These are phyloP conservation scores for Lachnellula arida DNA, from an alignment of 2,329 filamentous ascomycete genomes.

Conservation along the genomic window DNA sequence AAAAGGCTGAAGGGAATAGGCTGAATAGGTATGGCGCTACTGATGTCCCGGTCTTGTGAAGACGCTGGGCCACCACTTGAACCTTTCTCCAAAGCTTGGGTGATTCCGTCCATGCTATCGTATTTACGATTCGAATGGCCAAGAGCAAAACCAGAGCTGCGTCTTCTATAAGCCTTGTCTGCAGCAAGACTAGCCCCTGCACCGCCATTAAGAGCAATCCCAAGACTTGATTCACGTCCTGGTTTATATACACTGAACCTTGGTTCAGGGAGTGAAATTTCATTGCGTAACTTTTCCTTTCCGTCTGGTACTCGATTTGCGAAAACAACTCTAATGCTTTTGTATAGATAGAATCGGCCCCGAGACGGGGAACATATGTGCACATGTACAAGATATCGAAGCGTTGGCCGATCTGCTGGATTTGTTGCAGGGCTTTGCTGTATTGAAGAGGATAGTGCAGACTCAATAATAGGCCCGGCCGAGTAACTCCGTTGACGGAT, in stretches of 20 bases:
- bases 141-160: conserved; percentile 47
- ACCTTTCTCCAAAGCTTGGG: conserved; percentile 21
- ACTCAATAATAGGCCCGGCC: conserved; percentile 74
- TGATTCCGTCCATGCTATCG: conserved; percentile 28
- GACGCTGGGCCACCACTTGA: conserved; percentile 19
- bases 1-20: conserved; percentile 48
- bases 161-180: conserved; percentile 55
- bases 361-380: conserved; percentile 86
- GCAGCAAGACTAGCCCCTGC: conserved; percentile 48
- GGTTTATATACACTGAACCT: conserved; percentile 79
- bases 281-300: conserved; percentile 86
- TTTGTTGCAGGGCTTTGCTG: conserved; percentile 31
- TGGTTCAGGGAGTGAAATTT: conserved; percentile 84
- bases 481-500: conserved; percentile 93
- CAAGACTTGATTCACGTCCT: conserved; percentile 24
- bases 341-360: conserved; percentile 85
- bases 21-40: conserved; percentile 36
- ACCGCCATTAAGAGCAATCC: conserved; percentile 32
- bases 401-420: conserved; percentile 59
- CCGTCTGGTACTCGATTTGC: conserved; percentile 94
- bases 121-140: conserved; percentile 26
- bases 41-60: conserved; percentile 22
- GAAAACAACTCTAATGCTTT: conserved; percentile 89
- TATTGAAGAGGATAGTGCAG: conserved; percentile 21
- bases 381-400: conserved; percentile 87